Base-by-base conservation (phyloP, 75 land plant genomes). In the Cupressus sempervirens region DNA sequence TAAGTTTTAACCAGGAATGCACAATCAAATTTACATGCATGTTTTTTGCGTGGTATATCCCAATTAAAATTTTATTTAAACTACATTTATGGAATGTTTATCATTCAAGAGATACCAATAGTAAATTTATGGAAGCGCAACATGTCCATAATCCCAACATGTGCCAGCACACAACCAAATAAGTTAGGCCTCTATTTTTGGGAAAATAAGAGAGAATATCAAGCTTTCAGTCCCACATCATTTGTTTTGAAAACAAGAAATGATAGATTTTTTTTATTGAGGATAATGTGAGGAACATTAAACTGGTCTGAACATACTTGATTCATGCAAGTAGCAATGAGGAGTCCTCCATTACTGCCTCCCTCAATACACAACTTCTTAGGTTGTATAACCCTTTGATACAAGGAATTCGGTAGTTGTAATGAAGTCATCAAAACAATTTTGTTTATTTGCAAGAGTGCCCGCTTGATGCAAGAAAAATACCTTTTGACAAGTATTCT, bases 121-220 rank as follows among this genome's bases (percentile, higher is more conserved):
- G 99, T 98, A 80, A 98, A 98, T 79, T 98, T 98, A 89, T 98
- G 99, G 80, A 96, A 98, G 12, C 97, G 89, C 29, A 98, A 88
- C 99, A 98, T 98, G 88, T 98, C 99, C 99, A 98, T 96, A 0
- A 98, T 97, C 84, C 99, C 99, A 85, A 98, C 99, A 91, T 96
- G 99, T 56, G 99, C 99, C 80, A 98, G 87, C 74, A 95, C 97
- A 90, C 99, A 98, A 16, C 97, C 99, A 90, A 92, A 98, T 56
- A 98, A 93, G 85, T 98, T 99, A 89, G 99, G 99, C 80, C 99
- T 90, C 99, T 98, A 90, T 87, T 52, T 82, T 45, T 18, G 79
- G n/a, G 14, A 35, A 0, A 48, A 43, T 53, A 18, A 83, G 30
- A 70, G 14, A 53, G 1, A 23, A 4, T 0, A 16, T 4, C 3